Evolutionary conservation across 176 grass and related monocot genomes (phyloP).

Genomic region (Ensete glaucum): DNA sequence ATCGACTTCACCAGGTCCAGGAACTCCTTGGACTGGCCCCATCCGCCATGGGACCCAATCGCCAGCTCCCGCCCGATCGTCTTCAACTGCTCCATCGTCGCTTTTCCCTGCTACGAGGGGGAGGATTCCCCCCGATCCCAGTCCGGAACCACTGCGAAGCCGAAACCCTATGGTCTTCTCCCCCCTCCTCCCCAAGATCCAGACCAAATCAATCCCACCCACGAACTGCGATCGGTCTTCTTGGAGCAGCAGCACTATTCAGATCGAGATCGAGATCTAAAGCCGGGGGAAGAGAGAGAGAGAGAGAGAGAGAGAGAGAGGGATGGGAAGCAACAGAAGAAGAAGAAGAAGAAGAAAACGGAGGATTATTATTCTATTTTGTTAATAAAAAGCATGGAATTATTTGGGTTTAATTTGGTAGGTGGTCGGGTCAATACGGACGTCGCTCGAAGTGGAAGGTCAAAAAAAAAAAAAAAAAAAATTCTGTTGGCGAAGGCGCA

Average conservation of each 20-base stretch:
- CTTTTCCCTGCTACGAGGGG: not conserved
- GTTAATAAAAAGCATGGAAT: too few species aligned
- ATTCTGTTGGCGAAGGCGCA: too few species aligned
- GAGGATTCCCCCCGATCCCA: not conserved
- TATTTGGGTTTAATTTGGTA: too few species aligned
- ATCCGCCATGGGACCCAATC: conserved; percentile 90
- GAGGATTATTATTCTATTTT: not conserved
- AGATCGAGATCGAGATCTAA: not conserved
- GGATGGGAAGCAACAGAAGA: not conserved
- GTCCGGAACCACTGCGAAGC: not conserved
- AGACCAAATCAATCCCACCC: not conserved
- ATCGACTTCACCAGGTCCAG: conserved; percentile 99
- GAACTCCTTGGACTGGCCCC: conserved; percentile 93
- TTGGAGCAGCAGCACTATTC: not conserved
- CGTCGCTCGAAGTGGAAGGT: too few species aligned
- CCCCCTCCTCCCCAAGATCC: not conserved
- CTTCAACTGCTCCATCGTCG: conserved; percentile 77
- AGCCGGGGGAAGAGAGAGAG: not conserved
- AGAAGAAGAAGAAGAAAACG: not conserved
- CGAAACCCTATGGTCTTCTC: too few species aligned
- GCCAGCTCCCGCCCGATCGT: conserved; percentile 96
- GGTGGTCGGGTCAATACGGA: too few species aligned
- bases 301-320: not conserved
- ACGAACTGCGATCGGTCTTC: not conserved
- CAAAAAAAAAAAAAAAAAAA: too few species aligned